Conservation (phyloP, 202 grass and related monocot species). For the Sporobolus alterniflorus region DNA sequence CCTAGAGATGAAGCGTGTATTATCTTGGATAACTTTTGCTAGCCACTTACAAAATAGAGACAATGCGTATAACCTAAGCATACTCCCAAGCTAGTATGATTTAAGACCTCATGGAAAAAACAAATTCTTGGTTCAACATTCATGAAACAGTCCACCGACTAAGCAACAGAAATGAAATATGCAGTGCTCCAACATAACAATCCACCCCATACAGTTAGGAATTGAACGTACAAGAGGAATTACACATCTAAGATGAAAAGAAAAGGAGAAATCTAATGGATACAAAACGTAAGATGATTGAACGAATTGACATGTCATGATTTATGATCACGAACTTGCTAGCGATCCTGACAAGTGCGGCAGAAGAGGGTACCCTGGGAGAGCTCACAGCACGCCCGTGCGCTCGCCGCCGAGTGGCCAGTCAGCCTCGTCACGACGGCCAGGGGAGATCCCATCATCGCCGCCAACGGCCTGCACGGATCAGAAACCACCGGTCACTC, state of each 20-base stretch:
- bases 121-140: neutral
- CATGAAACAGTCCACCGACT: neutral
- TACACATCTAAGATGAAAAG: neutral
- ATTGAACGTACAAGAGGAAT: neutral
- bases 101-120: neutral
- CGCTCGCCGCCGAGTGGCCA: slow-evolving; percentile 59
- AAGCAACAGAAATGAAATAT: neutral
- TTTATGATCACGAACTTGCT: slow-evolving; percentile 69
- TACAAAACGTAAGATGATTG: neutral
- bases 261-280: neutral
- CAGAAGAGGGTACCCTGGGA: slow-evolving; percentile 96
- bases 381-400: slow-evolving; percentile 88
- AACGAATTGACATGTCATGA: slow-evolving; percentile 12
- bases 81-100: neutral
- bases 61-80: neutral
- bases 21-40: neutral
- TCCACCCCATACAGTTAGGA: neutral
- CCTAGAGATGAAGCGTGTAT: neutral
- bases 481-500: neutral
- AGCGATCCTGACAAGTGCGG: slow-evolving; percentile 99
- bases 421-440: slow-evolving; percentile 59
- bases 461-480: slow-evolving; percentile 60
- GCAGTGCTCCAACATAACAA: neutral
- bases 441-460: slow-evolving; percentile 55
- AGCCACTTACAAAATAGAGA: neutral